Evolutionary conservation across 176 grass and related monocot genomes (phyloP), one percentile per base, ranked within the genome.

Genomic region (Bonia amplexicaulis): DNA sequence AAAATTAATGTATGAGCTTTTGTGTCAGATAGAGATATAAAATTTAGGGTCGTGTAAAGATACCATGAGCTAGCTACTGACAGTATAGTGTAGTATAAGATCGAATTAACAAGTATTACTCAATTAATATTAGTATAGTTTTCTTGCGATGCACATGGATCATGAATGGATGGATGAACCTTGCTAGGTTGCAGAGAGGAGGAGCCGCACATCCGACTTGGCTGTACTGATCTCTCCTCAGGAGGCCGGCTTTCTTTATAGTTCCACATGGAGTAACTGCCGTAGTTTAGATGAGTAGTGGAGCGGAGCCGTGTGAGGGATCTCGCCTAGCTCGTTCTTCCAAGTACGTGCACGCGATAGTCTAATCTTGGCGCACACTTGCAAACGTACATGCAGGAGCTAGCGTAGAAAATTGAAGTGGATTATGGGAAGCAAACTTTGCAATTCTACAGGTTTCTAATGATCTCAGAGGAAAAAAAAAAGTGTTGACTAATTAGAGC

Each of bases 241-340:
- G 20, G 55, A n/a, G 9, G 27, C 60, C 37, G 54, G 61, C 62
- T 76, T 85, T 31, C 9, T 39, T 87, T 80, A 62, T 80, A 62
- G 64, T 48, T 64, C 55, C 82, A 86, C 78, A 75, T 64, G 83
- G 49, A 55, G 2, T 55, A 82, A 76, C 45, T 78, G 53, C 66
- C 29, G 44, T 85, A 80, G 59, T 72, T 87, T 69, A 66, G 67
- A 45, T 68, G 60, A 68, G 59, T 58, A 54, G 47, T 41, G 17
- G 8, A 72, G 1, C 69, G 49, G 26, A 33, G 64, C 87, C 87
- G 88, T 88, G 80, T 82, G 87, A 83, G 66, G 49, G 85, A 85
- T 83, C 85, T 81, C 66, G 66, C 88, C 91, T n/a, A n/a, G n/a
- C n/a, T 74, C 81, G 82, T 79, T 84, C 48, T 42, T 87, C 15